Percentiles rank a stretch among this genome's conserved stretches.
Conservation (phyloP, 1,139 yeast genomes). For the Hanseniaspora gamundiae region DNA sequence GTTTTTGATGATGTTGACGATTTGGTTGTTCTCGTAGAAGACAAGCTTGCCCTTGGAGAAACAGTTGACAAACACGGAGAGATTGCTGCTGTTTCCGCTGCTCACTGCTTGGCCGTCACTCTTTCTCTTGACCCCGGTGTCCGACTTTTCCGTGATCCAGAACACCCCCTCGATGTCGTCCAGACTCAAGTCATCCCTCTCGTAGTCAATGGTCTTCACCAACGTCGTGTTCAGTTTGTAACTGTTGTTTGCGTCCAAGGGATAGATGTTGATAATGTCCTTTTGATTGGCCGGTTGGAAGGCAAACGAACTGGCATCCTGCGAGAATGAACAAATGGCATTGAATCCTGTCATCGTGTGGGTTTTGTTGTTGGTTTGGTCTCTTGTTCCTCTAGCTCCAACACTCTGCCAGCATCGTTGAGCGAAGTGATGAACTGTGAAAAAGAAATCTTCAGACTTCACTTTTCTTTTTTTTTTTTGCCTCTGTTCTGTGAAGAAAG, state of each 20-base stretch:
- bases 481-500: no score
- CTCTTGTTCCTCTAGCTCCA: neutral
- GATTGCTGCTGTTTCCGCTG: neutral
- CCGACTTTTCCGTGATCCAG: slow-evolving; percentile 12
- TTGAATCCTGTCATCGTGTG: slow-evolving; percentile 9
- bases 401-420: no score
- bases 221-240: slow-evolving; percentile 21
- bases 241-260: slow-evolving; percentile 17
- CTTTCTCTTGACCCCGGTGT: neutral
- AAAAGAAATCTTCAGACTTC: no score
- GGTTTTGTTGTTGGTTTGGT: neutral
- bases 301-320: slow-evolving; percentile 21
- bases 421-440: no score
- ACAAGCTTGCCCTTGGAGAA: slow-evolving; percentile 12
- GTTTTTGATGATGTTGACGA: slow-evolving; percentile 23
- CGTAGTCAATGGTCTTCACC: slow-evolving; percentile 21
- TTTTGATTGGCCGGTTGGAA: slow-evolving; percentile 22
- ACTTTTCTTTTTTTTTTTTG: no score
- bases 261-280: slow-evolving; percentile 22
- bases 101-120: neutral
- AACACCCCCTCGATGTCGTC: slow-evolving; percentile 17
- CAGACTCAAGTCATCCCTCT: slow-evolving; percentile 18
- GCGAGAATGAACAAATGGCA: slow-evolving; percentile 21
- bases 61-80: neutral
- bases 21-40: slow-evolving; percentile 22